These are phyloP conservation scores for Pharus latifolius DNA, from an alignment of 176 grass and related monocot species.

Conservation along the genomic window DNA sequence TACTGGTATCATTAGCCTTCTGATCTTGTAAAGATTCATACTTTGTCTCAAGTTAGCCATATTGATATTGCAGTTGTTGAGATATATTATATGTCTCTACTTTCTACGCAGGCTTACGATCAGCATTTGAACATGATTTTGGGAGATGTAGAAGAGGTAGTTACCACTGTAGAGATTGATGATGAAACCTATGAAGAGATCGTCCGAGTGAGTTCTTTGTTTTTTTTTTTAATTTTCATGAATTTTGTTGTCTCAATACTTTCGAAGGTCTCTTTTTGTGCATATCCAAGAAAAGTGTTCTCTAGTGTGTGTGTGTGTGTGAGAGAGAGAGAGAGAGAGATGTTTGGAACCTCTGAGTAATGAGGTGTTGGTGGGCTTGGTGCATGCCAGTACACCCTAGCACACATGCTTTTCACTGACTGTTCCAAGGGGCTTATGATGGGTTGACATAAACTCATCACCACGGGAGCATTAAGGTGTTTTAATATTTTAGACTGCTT, in stretches of 20 bases:
- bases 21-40: not conserved
- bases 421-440: not conserved
- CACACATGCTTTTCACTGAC: not conserved
- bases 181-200: constrained; percentile 99
- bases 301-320: not conserved
- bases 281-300: not conserved
- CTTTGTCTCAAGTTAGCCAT: not conserved
- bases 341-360: not conserved
- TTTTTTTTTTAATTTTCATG: not conserved
- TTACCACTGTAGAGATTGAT: constrained; percentile 88
- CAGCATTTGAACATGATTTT: constrained; percentile 99
- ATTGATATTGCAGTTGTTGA: not conserved
- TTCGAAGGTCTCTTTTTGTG: not conserved
- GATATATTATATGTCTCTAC: not conserved
- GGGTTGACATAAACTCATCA: not conserved
- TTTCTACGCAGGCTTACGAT: constrained; percentile 75
- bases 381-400: not conserved
- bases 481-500: not conserved
- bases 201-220: constrained; percentile 50
- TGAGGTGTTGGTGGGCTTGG: not conserved
- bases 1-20: no score
- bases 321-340: no score
- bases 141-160: constrained; percentile 95
- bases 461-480: not conserved
- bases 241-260: not conserved